Base-by-base conservation (phyloP, 1,139 yeast species). In the Candida gigantensis region DNA sequence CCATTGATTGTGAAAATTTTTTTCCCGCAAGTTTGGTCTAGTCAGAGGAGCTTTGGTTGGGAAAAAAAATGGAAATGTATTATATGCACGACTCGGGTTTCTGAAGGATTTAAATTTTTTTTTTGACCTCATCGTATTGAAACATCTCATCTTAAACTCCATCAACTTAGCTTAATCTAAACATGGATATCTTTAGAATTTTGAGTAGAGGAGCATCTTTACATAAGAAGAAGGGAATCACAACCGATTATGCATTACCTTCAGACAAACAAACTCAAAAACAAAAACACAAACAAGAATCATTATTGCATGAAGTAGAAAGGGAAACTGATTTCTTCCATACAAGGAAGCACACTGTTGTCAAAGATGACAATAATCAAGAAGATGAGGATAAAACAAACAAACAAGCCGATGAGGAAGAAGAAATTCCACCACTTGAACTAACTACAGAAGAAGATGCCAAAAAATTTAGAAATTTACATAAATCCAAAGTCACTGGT, bases 181-280 rank as follows among this genome's bases (percentile, higher is more conserved):
- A 11, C 13, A 90, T 92, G 98, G 98, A 92, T 65, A 84, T 90
- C 46, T 90, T 92, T 58, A 73, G 88, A 51, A 81, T 92, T 3
- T 72, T 92, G 34, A 73, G 89, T 1, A 71, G 97, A 55, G 97
- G 97, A 14, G 96, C 97, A 0, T 72, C 81, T 15, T 65, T 90
- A 36, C 81, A 79, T 55, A 80, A 81, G 55, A 60, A 72, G 27
- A 75, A 69, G 49, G 60, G 53, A 11, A 59, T 58, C 19, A 54
- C 64, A 28, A 57, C 76, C 0, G 81, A 76, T 47, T 77, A 67
- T 44, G 54, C 79, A 1, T 52, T 67, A 26, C 72, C 79, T 11
- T 32, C 52, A 51, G 30, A 40, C 27, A 15, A 35, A 34, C 49
- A 53, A 36, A 37, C 45, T 34, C 28, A 39, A 32, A 38, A 44